These are phyloP conservation scores for Talaromyces rugulosus DNA, from an alignment of 2,329 filamentous ascomycete species.

Conservation along the genomic window DNA sequence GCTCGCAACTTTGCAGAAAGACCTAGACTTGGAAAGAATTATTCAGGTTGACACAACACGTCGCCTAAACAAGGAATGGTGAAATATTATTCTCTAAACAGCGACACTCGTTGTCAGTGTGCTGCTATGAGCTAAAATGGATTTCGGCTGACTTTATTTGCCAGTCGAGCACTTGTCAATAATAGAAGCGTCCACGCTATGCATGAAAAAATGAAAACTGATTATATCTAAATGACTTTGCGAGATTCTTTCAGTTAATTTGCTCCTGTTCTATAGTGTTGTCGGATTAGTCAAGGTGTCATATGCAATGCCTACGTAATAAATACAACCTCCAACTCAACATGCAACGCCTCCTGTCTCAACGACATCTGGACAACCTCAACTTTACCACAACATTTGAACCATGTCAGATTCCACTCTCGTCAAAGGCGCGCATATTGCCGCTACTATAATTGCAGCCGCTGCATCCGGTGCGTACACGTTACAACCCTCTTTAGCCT, in stretches of 20 bases:
- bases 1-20: neutral
- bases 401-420: constrained; percentile 11
- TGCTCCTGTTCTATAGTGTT: too few relatives aligned
- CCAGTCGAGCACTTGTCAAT: neutral
- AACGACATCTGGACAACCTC: neutral
- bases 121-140: neutral
- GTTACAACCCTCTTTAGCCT: neutral
- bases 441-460: constrained; percentile 11
- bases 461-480: constrained; percentile 11
- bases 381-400: neutral
- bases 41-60: neutral
- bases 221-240: neutral
- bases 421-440: constrained; percentile 10
- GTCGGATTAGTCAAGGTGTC: too few relatives aligned
- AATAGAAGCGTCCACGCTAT: neutral
- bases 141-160: neutral
- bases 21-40: neutral
- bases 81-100: neutral
- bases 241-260: neutral
- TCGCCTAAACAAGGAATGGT: neutral
- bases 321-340: neutral
- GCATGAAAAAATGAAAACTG: neutral
- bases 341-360: neutral
- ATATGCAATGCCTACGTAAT: neutral
- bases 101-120: neutral